A percentile compares a stretch with the other conserved stretches of the same genome.
Evolutionary conservation across 2,329 filamentous ascomycete genomes (phyloP).

Genomic region (Curvularia sp.): DNA sequence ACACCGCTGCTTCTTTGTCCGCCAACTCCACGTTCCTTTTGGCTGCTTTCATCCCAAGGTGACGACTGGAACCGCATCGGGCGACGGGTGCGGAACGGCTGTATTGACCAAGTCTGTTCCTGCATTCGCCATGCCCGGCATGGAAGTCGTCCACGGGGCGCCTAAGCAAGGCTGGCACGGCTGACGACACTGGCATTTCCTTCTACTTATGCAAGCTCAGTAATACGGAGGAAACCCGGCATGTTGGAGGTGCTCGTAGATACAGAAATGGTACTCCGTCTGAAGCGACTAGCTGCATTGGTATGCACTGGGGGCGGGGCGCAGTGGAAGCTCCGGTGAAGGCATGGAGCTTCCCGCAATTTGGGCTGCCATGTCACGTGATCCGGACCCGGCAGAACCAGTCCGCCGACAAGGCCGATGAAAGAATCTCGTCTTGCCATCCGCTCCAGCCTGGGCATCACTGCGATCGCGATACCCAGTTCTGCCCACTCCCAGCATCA

Average conservation of each 20-base stretch:
- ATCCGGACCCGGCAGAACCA: constrained; percentile 18
- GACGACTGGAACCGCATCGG: neutral
- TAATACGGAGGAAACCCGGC: neutral
- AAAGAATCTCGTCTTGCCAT: constrained; percentile 20
- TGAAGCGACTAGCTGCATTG: neutral
- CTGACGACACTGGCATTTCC: constrained; percentile 1
- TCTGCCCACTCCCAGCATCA: constrained; percentile 14
- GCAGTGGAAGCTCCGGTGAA: neutral
- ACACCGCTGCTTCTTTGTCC: constrained; percentile 14
- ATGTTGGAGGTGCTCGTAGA: neutral
- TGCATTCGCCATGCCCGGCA: constrained; percentile 8
- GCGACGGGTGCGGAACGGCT: constrained; percentile 1
- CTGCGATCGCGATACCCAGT: neutral
- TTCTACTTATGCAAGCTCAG: neutral
- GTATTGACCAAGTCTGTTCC: constrained; percentile 11
- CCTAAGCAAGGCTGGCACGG: constrained; percentile 9
- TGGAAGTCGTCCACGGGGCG: neutral
- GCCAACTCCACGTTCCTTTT: neutral
- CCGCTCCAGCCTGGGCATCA: neutral
- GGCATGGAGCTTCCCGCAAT: neutral
- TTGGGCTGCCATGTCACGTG: constrained; percentile 10
- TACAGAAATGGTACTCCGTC: neutral
- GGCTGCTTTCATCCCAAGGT: neutral
- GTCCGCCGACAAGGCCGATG: constrained; percentile 8
- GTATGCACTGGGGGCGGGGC: neutral